Conservation (phyloP, 2,329 filamentous ascomycete species). For the Fusarium sp. region DNA sequence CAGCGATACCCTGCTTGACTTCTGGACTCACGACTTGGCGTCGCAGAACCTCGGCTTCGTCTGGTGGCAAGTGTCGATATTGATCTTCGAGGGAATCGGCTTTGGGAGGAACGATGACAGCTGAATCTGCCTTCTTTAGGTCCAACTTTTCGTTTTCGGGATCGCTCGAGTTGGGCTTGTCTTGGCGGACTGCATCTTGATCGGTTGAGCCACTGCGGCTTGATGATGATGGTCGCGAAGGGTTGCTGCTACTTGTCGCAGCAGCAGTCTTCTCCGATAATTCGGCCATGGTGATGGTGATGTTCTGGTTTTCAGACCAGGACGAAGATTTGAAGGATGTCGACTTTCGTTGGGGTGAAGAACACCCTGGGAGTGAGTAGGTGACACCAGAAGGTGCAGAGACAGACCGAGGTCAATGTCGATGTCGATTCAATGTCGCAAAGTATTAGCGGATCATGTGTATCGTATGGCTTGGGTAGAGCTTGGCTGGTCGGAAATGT, state of each 20-base stretch:
- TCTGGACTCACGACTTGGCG: slow-evolving; percentile 74
- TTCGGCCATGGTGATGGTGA: slow-evolving; percentile 35
- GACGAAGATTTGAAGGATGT: background rate
- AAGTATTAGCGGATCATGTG: background rate
- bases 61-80: slow-evolving; percentile 70
- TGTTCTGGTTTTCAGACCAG: background rate
- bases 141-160: slow-evolving; percentile 36
- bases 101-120: slow-evolving; percentile 48
- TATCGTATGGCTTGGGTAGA: background rate
- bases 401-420: background rate
- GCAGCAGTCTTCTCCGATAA: slow-evolving; percentile 43
- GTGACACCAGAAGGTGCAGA: slow-evolving; percentile 2
- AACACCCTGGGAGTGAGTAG: slow-evolving; percentile 10
- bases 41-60: slow-evolving; percentile 75
- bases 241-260: slow-evolving; percentile 35
- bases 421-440: background rate
- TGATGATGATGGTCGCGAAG: slow-evolving; percentile 48
- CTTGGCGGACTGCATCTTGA: slow-evolving; percentile 26
- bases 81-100: slow-evolving; percentile 60
- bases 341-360: background rate
- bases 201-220: slow-evolving; percentile 52
- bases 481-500: background rate
- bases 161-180: slow-evolving; percentile 24
- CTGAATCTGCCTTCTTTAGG: slow-evolving; percentile 58
- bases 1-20: slow-evolving; percentile 71